phyloP scores from a whole-genome alignment of 2,329 filamentous ascomycete genomes.

The Nemania diffusa region DNA sequence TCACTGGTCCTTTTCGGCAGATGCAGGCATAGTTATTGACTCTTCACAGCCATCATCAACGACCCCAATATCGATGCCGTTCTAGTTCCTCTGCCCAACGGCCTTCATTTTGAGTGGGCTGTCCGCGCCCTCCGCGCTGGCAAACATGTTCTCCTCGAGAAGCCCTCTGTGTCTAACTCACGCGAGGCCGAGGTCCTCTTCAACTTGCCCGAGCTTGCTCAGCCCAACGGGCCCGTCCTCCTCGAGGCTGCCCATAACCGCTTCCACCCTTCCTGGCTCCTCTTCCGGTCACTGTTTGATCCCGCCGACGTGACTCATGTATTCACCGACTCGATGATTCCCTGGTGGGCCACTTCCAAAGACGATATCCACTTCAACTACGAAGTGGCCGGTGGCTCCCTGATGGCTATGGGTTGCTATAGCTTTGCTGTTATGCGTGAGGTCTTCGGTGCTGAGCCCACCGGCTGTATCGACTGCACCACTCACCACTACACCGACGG shows the following conservation, averaged over 20 bases:
- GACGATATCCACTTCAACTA: background rate
- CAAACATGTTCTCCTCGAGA: background rate
- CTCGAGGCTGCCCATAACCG: background rate
- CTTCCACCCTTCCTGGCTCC: background rate
- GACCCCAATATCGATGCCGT: background rate
- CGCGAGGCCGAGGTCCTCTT: background rate
- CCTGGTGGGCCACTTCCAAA: background rate
- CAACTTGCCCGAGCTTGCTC: background rate
- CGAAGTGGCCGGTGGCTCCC: background rate
- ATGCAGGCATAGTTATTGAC: too few relatives aligned
- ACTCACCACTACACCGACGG: background rate
- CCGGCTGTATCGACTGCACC: background rate
- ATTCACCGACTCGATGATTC: background rate
- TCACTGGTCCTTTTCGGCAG: too few relatives aligned
- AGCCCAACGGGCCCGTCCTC: background rate
- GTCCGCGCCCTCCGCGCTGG: background rate
- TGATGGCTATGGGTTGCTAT: background rate
- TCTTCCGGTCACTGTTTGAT: background rate
- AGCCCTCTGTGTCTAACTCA: background rate
- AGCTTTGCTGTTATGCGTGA: background rate
- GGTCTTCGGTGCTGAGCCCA: conserved; percentile 17
- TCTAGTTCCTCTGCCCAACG: background rate
- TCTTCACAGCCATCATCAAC: background rate
- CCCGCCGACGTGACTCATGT: background rate
- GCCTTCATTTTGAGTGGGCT: background rate